These are phyloP conservation scores for Aspergillus luchuensis DNA, from an alignment of 2,329 filamentous ascomycete species.

Conservation along the genomic window DNA sequence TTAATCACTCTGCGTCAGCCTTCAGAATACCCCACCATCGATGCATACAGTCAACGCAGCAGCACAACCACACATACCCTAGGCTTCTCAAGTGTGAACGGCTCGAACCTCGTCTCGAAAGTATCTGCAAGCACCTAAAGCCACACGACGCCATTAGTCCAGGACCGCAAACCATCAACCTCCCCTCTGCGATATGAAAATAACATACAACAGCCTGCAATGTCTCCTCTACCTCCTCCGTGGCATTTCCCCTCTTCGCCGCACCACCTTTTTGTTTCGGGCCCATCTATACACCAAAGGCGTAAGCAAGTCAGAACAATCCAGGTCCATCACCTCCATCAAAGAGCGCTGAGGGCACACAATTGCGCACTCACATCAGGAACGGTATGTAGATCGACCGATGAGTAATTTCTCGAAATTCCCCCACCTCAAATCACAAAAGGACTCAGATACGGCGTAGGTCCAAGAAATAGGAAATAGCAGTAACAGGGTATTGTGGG, in stretches of 20 bases:
- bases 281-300: constrained; percentile 31
- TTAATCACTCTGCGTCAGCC: constrained; percentile 1
- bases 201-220: constrained; percentile 63
- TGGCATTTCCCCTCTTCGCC: constrained; percentile 41
- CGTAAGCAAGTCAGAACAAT: not conserved
- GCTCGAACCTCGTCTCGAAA: constrained; percentile 87
- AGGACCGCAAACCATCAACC: not conserved
- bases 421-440: not conserved
- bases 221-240: constrained; percentile 63
- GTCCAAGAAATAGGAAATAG: not conserved
- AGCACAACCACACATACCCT: constrained; percentile 60
- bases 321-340: not conserved
- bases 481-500: not conserved
- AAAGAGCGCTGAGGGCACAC: not conserved
- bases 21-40: not conserved
- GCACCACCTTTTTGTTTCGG: constrained; percentile 37
- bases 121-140: constrained; percentile 83
- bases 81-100: constrained; percentile 85
- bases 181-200: not conserved
- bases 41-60: not conserved
- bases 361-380: constrained; percentile 1
- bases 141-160: constrained; percentile 16
- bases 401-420: no score
- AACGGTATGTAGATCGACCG: not conserved
- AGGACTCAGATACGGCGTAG: not conserved